Evolutionary conservation across 1,284 basidiomycete species (phyloP).

Genomic region (Ganoderma boninense): DNA sequence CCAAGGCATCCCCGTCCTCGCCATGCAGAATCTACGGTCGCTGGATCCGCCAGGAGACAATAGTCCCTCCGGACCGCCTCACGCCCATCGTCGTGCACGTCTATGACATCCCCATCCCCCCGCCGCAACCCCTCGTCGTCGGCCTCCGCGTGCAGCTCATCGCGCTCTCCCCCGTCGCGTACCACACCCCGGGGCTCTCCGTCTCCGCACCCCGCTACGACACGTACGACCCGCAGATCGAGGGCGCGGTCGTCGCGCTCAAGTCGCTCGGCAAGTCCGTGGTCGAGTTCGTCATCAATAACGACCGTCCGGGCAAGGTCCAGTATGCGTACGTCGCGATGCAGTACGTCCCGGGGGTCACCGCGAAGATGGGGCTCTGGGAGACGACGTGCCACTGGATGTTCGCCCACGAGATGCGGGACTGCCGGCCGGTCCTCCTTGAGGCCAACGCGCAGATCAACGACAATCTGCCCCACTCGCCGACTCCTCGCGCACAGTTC

Average conservation of each 20-base stretch:
- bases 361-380: conserved; percentile 9
- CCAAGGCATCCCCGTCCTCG: background rate
- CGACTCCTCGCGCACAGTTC: background rate
- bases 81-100: conserved; percentile 8
- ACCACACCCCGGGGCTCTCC: conserved; percentile 2
- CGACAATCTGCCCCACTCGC: background rate
- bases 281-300: conserved; percentile 3
- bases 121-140: conserved; percentile 3
- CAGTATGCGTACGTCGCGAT: conserved; percentile 10
- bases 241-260: conserved; percentile 2
- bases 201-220: conserved; percentile 3
- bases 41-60: conserved; percentile 6
- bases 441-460: conserved; percentile 5
- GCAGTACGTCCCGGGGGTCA: conserved; percentile 8
- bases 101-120: conserved; percentile 9
- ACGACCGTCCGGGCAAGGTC: conserved; percentile 9
- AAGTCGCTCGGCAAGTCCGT: conserved; percentile 9
- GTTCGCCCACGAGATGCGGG: conserved; percentile 10
- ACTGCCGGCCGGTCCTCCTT: conserved; percentile 5
- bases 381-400: conserved; percentile 12
- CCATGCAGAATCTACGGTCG: conserved; percentile 11
- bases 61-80: conserved; percentile 3
- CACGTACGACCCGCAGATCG: conserved; percentile 12
- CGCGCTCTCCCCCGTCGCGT: conserved; percentile 1
- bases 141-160: conserved; percentile 9